These are phyloP conservation scores for Bretziella fagacearum DNA, from an alignment of 2,329 filamentous ascomycete genomes.

Conservation along the genomic window DNA sequence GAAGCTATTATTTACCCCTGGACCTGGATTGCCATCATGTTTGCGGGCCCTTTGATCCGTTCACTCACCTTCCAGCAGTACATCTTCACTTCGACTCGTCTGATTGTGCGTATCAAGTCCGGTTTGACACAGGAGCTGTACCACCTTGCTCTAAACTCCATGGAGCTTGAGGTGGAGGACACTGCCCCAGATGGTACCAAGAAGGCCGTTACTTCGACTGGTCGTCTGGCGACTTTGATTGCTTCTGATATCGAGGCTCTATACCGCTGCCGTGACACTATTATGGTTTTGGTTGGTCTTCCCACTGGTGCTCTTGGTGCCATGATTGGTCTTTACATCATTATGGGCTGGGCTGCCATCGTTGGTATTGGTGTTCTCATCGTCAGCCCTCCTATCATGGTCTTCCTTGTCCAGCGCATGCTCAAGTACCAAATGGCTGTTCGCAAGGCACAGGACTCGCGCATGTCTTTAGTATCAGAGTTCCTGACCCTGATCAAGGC, in stretches of 20 bases:
- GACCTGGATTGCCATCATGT: conserved; percentile 37
- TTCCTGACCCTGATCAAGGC: conserved; percentile 40
- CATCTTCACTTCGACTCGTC: conserved; percentile 35
- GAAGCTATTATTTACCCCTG: conserved; percentile 30
- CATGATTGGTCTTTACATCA: conserved; percentile 34
- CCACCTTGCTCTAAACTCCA: conserved; percentile 35
- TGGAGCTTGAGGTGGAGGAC: conserved; percentile 38
- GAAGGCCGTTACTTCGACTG: conserved; percentile 28
- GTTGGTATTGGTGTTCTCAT: conserved; percentile 34
- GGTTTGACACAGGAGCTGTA: conserved; percentile 43
- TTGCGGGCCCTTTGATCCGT: conserved; percentile 28
- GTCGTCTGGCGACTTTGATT: conserved; percentile 39
- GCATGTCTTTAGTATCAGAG: conserved; percentile 40
- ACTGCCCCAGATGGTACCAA: conserved; percentile 15
- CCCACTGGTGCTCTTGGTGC: conserved; percentile 31
- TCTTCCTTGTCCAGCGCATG: conserved; percentile 33
- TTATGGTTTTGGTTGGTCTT: conserved; percentile 29
- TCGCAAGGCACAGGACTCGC: conserved; percentile 37
- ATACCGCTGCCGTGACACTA: conserved; percentile 32
- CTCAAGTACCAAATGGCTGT: conserved; percentile 33
- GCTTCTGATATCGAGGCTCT: conserved; percentile 41
- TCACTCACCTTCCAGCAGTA: conserved; percentile 39
- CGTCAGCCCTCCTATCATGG: conserved; percentile 31
- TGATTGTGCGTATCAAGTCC: conserved; percentile 37
- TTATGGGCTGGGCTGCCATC: conserved; percentile 38